These are phyloP conservation scores for Exsudoporus frostii DNA, from an alignment of 768 basidiomycete genomes.

Conservation along the genomic window DNA sequence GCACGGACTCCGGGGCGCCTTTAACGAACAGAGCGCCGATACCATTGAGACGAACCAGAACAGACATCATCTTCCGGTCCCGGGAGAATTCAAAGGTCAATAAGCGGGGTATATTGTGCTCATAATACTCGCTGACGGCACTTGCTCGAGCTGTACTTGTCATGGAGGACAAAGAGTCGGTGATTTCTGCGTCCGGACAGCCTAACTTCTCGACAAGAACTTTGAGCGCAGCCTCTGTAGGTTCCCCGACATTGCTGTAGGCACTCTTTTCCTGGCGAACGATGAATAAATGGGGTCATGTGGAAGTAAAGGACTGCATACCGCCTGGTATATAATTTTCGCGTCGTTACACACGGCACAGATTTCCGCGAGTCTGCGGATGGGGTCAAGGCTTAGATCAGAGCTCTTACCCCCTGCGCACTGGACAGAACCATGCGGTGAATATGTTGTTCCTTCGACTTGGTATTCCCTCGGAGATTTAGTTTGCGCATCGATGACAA, in stretches of 20 bases:
- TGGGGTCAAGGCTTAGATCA: slow-evolving; percentile 63
- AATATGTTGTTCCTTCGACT: slow-evolving; percentile 92
- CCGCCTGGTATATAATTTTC: slow-evolving; percentile 79
- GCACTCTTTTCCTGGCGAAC: slow-evolving; percentile 63
- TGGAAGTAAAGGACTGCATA: slow-evolving; percentile 34
- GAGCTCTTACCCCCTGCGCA: slow-evolving; percentile 61
- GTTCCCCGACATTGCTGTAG: slow-evolving; percentile 89
- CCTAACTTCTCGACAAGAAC: slow-evolving; percentile 95
- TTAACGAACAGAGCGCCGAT: slow-evolving; percentile 86
- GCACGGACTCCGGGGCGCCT: slow-evolving; percentile 92
- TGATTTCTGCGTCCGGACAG: slow-evolving; percentile 56
- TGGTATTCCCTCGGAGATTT: slow-evolving; percentile 59
- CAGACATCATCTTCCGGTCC: slow-evolving; percentile 99
- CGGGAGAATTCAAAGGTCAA: slow-evolving; percentile 97
- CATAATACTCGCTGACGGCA: slow-evolving; percentile 83
- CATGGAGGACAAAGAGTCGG: slow-evolving; percentile 55
- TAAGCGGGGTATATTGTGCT: slow-evolving; percentile 69
- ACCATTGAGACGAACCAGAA: slow-evolving; percentile 70
- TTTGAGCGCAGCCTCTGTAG: slow-evolving; percentile 95
- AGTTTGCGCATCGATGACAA: slow-evolving; percentile 58
- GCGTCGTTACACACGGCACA: slow-evolving; percentile 94
- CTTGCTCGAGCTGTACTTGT: slow-evolving; percentile 63
- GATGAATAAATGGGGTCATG: neutral
- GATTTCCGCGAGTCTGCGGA: slow-evolving; percentile 88
- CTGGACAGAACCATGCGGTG: slow-evolving; percentile 74